Evolutionary conservation across 2,329 filamentous ascomycete genomes (phyloP), one percentile per base, ranked within the genome.

Genomic region (Monosporascus sp.): DNA sequence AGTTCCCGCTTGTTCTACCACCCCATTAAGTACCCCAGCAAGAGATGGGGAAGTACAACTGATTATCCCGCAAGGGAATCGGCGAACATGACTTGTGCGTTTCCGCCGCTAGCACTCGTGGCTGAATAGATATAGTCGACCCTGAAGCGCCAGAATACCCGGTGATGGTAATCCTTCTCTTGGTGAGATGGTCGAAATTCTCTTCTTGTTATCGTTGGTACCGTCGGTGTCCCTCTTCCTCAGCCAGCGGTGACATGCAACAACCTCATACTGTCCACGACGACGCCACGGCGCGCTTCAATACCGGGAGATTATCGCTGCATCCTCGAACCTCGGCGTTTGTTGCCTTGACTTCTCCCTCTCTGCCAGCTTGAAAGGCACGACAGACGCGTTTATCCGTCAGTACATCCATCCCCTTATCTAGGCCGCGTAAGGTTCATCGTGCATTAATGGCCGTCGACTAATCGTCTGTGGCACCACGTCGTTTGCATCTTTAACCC

Each of bases 241-340:
- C 26, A 76, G 74, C 5, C 76, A 78, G 62, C 70, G 76, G 6
- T 74, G 37, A 77, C 74, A 27, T 72, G 72, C 5, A 78, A 78
- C 57, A 76, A 79, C 59, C 71, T 78, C 26, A 71, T 77, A 61
- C 72, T 78, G 66, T 69, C 77, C n/a, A 71, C 74, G 51, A 70
- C 70, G 1, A 71, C 74, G 0, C 74, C 73, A 47, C 68, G 72
- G 9, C 61, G 68, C 47, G 68, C 47, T 70, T 78, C 20, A 75
- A 78, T 60, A 62, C 74, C 7, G 62, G 24, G 72, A 76, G 52
- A 73, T 74, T 37, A 53, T 76, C 44, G 65, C 75, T 11, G 74
- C 77, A n/a, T 68, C 78, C 24, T 58, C 74, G 27, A 77, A 75
- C 2, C 72, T 77, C 31, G 53, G 76, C 17, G 77, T 74, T 1